Conservation (phyloP, 768 basidiomycete species). For the Cystobasidium onofrii region DNA sequence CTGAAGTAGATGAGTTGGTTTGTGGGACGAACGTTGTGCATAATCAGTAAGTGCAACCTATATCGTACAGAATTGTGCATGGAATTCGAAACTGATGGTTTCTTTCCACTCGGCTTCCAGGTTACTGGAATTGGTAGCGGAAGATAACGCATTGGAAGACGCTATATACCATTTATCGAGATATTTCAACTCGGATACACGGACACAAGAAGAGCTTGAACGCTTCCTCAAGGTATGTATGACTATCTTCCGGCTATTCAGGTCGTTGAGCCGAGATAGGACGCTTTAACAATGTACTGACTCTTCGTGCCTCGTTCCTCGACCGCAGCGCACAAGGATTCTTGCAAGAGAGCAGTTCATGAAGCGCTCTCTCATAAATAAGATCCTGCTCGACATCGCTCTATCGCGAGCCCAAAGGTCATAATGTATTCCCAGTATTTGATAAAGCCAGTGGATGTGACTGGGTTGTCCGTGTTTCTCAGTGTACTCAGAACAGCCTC, state of each 20-base stretch:
- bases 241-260: too few relatives aligned
- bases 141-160: conserved; percentile 97
- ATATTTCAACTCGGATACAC: conserved; percentile 61
- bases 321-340: conserved; percentile 63
- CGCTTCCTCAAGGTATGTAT: conserved; percentile 64
- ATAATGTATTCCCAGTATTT: neutral
- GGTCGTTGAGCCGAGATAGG: too few relatives aligned
- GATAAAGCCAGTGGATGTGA: too few relatives aligned
- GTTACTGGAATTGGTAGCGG: conserved; percentile 92
- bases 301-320: conserved; percentile 1
- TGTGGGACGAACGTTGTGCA: conserved; percentile 93
- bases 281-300: too few relatives aligned
- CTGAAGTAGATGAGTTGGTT: conserved; percentile 90
- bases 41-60: conserved; percentile 65
- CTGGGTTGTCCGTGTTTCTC: too few relatives aligned
- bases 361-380: conserved; percentile 88
- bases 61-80: too few relatives aligned
- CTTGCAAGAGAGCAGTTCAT: conserved; percentile 94
- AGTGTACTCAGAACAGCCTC: too few relatives aligned
- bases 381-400: conserved; percentile 54
- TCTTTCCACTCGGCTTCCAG: conserved; percentile 48
- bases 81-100: too few relatives aligned
- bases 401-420: conserved; percentile 12
- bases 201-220: conserved; percentile 85
- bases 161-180: conserved; percentile 94